phyloP scores from a whole-genome alignment of 495 filamentous ascomycete species.

The Podospora bellae-mahoneyi region DNA sequence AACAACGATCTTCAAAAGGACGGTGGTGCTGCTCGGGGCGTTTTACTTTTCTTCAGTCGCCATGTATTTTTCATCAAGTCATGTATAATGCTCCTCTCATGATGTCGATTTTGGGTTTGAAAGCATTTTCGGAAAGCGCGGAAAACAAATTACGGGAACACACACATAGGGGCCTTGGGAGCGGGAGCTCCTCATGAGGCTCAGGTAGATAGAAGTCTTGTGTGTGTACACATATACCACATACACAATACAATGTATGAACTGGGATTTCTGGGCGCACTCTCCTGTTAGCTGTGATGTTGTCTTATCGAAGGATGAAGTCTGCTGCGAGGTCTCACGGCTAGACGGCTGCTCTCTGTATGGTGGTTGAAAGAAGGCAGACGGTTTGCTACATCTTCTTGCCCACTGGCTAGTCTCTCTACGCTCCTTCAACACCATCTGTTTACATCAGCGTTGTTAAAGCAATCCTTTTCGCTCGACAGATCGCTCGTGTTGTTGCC shows the following conservation, averaged over 20 bases:
- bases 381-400: no score
- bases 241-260: background rate
- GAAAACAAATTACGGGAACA: constrained; percentile 4
- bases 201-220: background rate
- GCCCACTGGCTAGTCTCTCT: no score
- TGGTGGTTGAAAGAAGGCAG: no score
- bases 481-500: background rate
- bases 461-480: no score
- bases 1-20: constrained; percentile 2
- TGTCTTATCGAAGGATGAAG: background rate
- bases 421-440: no score
- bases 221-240: background rate
- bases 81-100: constrained; percentile 54
- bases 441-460: no score
- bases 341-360: no score
- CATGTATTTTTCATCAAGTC: constrained; percentile 24
- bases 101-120: constrained; percentile 29
- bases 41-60: constrained; percentile 17
- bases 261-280: background rate
- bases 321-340: no score
- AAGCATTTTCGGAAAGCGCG: constrained; percentile 8
- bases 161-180: background rate
- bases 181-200: background rate
- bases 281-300: background rate
- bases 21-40: constrained; percentile 15